phyloP scores from a whole-genome alignment of 1,284 basidiomycete species.

The Ceratobasidium sp. region DNA sequence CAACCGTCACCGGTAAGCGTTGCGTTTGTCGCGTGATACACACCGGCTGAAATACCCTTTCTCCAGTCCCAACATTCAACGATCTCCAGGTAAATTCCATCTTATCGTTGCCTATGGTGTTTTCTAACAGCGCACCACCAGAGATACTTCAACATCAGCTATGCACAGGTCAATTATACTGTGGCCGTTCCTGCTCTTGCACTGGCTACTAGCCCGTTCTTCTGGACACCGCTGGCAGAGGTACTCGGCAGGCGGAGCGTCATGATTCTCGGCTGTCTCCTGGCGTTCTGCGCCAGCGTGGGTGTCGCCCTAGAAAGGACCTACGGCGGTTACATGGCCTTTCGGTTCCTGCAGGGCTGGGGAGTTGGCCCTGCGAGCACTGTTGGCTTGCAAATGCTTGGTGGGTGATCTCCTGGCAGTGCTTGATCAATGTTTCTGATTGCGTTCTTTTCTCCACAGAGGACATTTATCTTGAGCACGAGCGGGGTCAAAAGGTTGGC shows the following conservation, averaged over 20 bases:
- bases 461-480: conserved; percentile 49
- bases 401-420: neutral
- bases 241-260: conserved; percentile 46
- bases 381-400: conserved; percentile 48
- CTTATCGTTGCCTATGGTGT: neutral
- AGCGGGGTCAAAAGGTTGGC: conserved; percentile 49
- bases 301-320: conserved; percentile 44
- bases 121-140: conserved; percentile 2
- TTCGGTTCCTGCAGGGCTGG: conserved; percentile 49
- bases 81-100: conserved; percentile 43
- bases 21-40: neutral
- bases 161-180: conserved; percentile 48
- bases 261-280: conserved; percentile 47
- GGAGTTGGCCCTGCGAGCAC: conserved; percentile 49
- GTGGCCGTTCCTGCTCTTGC: conserved; percentile 49
- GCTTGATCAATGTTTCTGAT: neutral
- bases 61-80: conserved; percentile 46
- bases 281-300: conserved; percentile 47
- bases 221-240: conserved; percentile 49
- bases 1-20: conserved; percentile 44
- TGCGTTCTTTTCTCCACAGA: neutral
- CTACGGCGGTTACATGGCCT: conserved; percentile 48
- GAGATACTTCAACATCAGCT: conserved; percentile 41
- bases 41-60: conserved; percentile 12
- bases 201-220: conserved; percentile 48